Base-by-base conservation (phyloP, 352 stramenopile genomes). In the Pythium grandisporangium region DNA sequence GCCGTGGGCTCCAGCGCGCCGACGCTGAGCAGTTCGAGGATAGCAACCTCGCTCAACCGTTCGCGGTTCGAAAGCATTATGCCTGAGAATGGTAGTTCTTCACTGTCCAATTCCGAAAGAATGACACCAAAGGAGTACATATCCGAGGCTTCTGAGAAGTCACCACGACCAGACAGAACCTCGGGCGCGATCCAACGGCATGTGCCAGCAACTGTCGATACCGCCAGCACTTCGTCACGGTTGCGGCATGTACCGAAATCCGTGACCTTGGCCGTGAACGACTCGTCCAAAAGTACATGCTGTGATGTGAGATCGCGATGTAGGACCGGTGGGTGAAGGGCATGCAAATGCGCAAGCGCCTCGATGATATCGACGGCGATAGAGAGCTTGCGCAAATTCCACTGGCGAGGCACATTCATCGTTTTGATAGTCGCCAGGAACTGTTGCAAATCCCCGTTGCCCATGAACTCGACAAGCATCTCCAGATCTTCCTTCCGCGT, bases 61-160 rank as follows among this genome's bases (percentile, higher is more conserved):
- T 66, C 34, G 20, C 76, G 68, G 30, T 66, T 83, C 11, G 70
- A 81, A 0, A 76, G 40, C 19, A 60, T 66, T 5, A 85, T 51
- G 24, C 84, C 70, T 3, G 58, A 74, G 43, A 84, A 89, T 4
- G 76, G 76, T 7, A 75, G 48, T 37, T 84, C 66, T 37, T 86
- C 70, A 24, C 50, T 84, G 41, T 86, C 76, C 4, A 89, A 51
- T 55, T 89, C 76, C 7, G 59, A 68, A 4, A 89, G 30, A 34
- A 89, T 76, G 6, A 84, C 58, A 12, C 76, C 76, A 21, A 90
- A 84, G 30, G 76, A 66, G 50, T 87, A 90, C 37, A 90, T 64
- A 37, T 90, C 76, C 6, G 67, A 58, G 1, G 68, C 61, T n/a
- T 66, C 51, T 1, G 56, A 70, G 38, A 69, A 66, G 4, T 51